A percentile compares a stretch with the other conserved stretches of the same genome.
Conservation (phyloP, 345 rosid genomes). For the Citrus mangshanensis region DNA sequence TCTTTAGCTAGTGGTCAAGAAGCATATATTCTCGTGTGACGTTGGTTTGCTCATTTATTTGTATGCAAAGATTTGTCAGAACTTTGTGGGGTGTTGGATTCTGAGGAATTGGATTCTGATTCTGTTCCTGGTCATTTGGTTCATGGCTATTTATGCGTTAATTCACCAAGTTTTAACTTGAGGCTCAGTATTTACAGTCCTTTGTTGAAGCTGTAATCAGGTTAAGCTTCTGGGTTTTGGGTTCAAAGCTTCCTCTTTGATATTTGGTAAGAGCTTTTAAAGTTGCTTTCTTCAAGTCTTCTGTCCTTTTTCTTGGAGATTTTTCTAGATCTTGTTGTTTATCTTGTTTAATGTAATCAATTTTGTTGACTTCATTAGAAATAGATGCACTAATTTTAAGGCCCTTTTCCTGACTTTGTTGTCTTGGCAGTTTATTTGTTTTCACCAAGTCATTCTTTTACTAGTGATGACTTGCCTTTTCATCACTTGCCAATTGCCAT, state of each 20-base stretch:
- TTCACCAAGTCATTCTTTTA: neutral
- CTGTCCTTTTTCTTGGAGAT: neutral
- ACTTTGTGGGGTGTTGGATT: slow-evolving; percentile 4
- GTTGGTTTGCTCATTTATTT: neutral
- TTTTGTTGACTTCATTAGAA: neutral
- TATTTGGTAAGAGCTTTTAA: slow-evolving; percentile 7
- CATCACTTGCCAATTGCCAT: neutral
- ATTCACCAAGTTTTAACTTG: slow-evolving; percentile 8
- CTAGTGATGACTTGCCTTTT: neutral
- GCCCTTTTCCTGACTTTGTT: neutral
- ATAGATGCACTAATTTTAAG: neutral
- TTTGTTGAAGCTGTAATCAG: slow-evolving; percentile 9
- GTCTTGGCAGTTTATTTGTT: neutral
- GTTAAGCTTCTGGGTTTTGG: neutral
- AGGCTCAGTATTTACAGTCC: neutral
- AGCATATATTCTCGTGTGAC: slow-evolving; percentile 18
- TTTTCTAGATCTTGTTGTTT: neutral
- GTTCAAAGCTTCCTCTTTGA: neutral
- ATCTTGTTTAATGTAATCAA: neutral
- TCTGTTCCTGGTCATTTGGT: neutral
- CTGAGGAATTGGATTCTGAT: slow-evolving; percentile 45
- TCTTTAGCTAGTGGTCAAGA: slow-evolving; percentile 1
- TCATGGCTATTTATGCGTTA: slow-evolving; percentile 22
- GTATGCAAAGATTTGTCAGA: neutral
- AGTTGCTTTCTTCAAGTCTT: neutral